A percentile compares a stretch with the other conserved stretches of the same genome.
These are phyloP conservation scores for Chlamydomonas schloesseri DNA, from an alignment of 139 green algal species.

Conservation along the genomic window DNA sequence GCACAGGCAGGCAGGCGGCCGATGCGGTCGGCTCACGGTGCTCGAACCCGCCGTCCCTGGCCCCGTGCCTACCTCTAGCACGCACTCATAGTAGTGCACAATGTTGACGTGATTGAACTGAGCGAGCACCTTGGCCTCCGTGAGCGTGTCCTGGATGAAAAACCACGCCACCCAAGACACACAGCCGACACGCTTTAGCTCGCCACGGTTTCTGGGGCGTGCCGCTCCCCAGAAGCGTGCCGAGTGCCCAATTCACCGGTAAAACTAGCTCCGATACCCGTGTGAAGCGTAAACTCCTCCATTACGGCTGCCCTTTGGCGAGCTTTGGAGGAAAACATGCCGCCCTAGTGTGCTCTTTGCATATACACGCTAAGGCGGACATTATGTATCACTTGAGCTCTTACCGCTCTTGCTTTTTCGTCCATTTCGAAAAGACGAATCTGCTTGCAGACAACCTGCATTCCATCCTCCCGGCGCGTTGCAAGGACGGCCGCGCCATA, in stretches of 20 bases:
- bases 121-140: conserved; percentile 48
- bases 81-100: conserved; percentile 67
- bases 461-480: conserved; percentile 33
- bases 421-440: conserved; percentile 47
- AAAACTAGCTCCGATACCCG: neutral
- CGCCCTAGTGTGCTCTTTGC: neutral
- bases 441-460: conserved; percentile 47
- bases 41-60: too few relatives aligned
- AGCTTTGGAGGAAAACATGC: neutral
- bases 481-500: conserved; percentile 33
- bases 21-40: too few relatives aligned
- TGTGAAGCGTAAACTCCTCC: neutral
- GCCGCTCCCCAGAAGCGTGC: neutral
- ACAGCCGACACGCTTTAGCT: neutral
- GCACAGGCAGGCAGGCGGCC: too few relatives aligned
- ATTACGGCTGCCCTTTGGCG: too few relatives aligned
- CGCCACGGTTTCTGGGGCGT: neutral
- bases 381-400: neutral
- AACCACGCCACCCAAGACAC: too few relatives aligned
- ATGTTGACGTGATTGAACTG: conserved; percentile 73
- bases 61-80: conserved; percentile 53
- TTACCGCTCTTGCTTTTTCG: neutral
- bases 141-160: conserved; percentile 28
- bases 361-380: too few relatives aligned
- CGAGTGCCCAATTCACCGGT: neutral